phyloP scores from a whole-genome alignment of 495 filamentous ascomycete species.

The Penicillium bialowiezense region DNA sequence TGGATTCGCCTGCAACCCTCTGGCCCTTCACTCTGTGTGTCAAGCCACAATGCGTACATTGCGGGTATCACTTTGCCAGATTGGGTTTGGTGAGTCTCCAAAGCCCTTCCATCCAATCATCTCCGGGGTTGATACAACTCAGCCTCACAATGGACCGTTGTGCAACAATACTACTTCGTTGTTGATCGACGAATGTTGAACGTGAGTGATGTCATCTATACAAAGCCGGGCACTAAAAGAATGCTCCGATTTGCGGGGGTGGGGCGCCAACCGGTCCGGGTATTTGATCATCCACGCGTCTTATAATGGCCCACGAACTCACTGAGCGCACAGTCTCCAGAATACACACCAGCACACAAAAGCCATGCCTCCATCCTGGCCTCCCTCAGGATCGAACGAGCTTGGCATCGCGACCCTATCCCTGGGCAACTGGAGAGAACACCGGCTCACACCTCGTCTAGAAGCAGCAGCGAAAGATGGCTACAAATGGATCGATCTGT shows the following conservation, averaged over 20 bases:
- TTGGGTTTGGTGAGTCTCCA: no score
- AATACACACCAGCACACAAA: background rate
- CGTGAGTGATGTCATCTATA: background rate
- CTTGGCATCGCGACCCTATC: slow-evolving; percentile 33
- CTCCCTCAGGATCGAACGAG: slow-evolving; percentile 13
- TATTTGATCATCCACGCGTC: slow-evolving; percentile 15
- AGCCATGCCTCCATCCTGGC: slow-evolving; percentile 17
- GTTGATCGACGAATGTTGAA: no score
- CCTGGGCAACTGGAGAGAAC: slow-evolving; percentile 29
- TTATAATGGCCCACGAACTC: background rate
- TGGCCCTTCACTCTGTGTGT: no score
- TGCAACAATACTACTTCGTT: no score
- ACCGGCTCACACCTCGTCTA: slow-evolving; percentile 25
- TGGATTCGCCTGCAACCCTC: no score
- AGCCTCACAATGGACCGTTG: no score
- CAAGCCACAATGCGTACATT: no score
- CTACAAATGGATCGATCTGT: slow-evolving; percentile 34
- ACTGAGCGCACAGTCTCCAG: background rate
- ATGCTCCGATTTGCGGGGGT: slow-evolving; percentile 7
- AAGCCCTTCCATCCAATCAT: no score
- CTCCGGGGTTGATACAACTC: no score
- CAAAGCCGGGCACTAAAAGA: slow-evolving; percentile 1
- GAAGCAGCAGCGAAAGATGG: slow-evolving; percentile 30
- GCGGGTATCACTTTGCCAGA: no score
- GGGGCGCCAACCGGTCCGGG: slow-evolving; percentile 3